Conservation (phyloP, 2,329 filamentous ascomycete species). For the Sporothrix dimorphospora region DNA sequence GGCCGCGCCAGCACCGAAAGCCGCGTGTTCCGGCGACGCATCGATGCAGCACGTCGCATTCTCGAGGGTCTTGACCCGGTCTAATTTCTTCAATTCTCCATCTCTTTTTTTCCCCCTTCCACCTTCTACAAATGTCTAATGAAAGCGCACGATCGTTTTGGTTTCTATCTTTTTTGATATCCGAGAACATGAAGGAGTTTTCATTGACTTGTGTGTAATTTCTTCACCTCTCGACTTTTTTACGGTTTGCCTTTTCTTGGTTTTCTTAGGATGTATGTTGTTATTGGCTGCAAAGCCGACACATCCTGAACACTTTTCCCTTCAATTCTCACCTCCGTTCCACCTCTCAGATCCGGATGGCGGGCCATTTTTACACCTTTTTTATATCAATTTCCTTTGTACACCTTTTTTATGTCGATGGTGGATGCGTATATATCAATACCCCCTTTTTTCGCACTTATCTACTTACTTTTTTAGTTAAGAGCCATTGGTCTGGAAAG, state of each 20-base stretch:
- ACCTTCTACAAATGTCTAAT: constrained; percentile 17
- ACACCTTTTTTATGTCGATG: background rate
- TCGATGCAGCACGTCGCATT: constrained; percentile 74
- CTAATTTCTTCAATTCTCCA: constrained; percentile 10
- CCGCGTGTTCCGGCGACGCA: constrained; percentile 67
- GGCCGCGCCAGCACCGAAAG: constrained; percentile 60
- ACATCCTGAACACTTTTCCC: background rate
- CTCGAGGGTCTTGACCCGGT: constrained; percentile 66
- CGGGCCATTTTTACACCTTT: background rate
- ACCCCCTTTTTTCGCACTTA: constrained; percentile 12
- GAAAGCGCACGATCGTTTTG: constrained; percentile 24
- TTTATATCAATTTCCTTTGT: background rate
- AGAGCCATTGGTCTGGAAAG: background rate
- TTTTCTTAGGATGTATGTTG: background rate
- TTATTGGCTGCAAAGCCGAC: background rate
- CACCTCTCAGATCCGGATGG: background rate
- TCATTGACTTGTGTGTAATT: background rate
- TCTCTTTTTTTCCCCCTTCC: background rate
- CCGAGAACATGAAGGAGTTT: background rate
- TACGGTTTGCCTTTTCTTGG: background rate
- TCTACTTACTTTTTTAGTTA: background rate
- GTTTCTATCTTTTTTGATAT: background rate
- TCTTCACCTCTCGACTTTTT: background rate
- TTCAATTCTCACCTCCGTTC: background rate
- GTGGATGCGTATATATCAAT: constrained; percentile 20